A percentile compares a stretch with the other conserved stretches of the same genome.
Evolutionary conservation across 169 alveolate species (phyloP).

Genomic region (Eimeria sp.): DNA sequence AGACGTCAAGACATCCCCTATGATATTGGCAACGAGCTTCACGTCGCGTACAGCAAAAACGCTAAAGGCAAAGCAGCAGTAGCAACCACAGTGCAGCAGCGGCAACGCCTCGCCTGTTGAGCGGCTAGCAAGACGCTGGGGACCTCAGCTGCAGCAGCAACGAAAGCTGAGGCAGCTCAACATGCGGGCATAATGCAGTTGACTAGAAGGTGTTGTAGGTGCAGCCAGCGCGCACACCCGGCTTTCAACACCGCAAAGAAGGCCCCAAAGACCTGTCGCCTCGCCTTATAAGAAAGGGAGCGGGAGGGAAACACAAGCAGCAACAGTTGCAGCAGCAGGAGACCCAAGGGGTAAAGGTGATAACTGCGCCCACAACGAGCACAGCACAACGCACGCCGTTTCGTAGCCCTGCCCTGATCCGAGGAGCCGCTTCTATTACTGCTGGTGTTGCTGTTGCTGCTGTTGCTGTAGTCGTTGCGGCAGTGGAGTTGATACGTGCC

Average conservation of each 20-base stretch:
- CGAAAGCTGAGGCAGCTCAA: background rate
- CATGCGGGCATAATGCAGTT: background rate
- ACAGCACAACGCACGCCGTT: background rate
- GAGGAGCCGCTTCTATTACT: background rate
- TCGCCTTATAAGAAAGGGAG: background rate
- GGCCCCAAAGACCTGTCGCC: conserved; percentile 25
- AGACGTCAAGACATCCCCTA: conserved; percentile 91
- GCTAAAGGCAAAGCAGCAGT: conserved; percentile 57
- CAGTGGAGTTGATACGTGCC: background rate
- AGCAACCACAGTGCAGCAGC: background rate
- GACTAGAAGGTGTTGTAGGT: background rate
- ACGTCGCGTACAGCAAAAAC: conserved; percentile 87
- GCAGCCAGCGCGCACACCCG: conserved; percentile 43
- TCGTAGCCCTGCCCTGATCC: background rate
- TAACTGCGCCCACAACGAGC: conserved; percentile 12
- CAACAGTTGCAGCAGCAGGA: conserved; percentile 42
- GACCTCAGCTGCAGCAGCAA: background rate
- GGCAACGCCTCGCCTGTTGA: background rate
- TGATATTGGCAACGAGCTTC: conserved; percentile 89
- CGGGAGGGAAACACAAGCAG: conserved; percentile 27
- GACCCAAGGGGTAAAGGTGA: conserved; percentile 19
- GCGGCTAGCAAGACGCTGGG: background rate
- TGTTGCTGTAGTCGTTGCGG: background rate
- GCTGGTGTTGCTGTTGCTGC: conserved; percentile 1
- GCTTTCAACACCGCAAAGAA: conserved; percentile 36